Percentiles rank a stretch among this genome's conserved stretches.
Conservation (phyloP, 75 land plant genomes). For the Cunninghamia lanceolata region DNA sequence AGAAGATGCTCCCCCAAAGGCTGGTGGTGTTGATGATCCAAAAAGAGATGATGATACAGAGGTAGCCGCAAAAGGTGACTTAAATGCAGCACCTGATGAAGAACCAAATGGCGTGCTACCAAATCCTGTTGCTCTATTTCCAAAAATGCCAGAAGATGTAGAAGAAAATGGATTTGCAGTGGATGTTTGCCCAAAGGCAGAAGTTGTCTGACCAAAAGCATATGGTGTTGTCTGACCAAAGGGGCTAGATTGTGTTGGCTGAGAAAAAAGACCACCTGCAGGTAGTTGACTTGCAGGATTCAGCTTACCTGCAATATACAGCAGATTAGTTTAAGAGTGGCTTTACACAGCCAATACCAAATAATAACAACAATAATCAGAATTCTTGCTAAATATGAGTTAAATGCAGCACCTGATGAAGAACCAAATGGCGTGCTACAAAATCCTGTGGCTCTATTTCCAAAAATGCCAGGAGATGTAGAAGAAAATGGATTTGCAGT, state of each 20-base stretch:
- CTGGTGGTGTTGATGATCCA: slow-evolving; percentile 33
- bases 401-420: slow-evolving; percentile 29
- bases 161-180: slow-evolving; percentile 56
- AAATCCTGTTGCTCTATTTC: slow-evolving; percentile 40
- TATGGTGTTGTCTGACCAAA: slow-evolving; percentile 32
- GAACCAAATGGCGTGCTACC: slow-evolving; percentile 42
- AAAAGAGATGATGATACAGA: slow-evolving; percentile 46
- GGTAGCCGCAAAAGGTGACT: slow-evolving; percentile 31
- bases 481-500: no score
- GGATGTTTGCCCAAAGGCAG: slow-evolving; percentile 28
- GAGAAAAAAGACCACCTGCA: no score
- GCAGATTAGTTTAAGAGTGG: neutral
- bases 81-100: slow-evolving; percentile 28
- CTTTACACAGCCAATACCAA: neutral
- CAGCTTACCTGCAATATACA: slow-evolving; percentile 61
- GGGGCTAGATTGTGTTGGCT: no score
- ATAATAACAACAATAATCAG: neutral
- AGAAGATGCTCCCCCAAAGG: slow-evolving; percentile 40
- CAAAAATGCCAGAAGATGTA: slow-evolving; percentile 46
- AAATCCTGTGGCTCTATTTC: no score
- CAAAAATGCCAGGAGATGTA: no score
- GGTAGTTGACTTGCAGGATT: no score
- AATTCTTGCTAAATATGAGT: slow-evolving; percentile 26
- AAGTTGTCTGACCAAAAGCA: slow-evolving; percentile 47
- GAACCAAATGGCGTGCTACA: no score